phyloP scores from a whole-genome alignment of 208 protist species.

The Polymyxa betae region DNA sequence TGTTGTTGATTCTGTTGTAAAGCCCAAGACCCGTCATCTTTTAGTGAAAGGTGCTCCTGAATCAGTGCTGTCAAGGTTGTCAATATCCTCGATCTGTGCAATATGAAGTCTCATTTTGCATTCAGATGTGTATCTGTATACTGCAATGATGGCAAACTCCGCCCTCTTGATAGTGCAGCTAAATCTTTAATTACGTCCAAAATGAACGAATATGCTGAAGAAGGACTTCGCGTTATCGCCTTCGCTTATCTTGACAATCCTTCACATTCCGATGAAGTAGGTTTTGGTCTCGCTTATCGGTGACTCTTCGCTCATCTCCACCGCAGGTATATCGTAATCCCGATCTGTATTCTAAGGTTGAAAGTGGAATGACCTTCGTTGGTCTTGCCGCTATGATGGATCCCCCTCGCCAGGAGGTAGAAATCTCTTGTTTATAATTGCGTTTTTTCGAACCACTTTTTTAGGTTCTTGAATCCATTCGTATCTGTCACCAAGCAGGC shows the following conservation, averaged over 20 bases:
- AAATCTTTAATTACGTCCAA: neutral
- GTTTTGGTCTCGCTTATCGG: neutral
- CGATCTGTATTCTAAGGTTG: slow-evolving; percentile 64
- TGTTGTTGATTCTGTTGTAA: neutral
- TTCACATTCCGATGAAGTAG: neutral
- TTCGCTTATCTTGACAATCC: slow-evolving; percentile 18
- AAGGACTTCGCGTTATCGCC: slow-evolving; percentile 48
- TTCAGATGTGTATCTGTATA: neutral
- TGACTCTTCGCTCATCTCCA: neutral
- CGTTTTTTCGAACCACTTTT: slow-evolving; percentile 73
- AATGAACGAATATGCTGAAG: neutral
- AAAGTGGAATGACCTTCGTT: slow-evolving; percentile 69
- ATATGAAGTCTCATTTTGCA: neutral
- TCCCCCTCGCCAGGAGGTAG: slow-evolving; percentile 81
- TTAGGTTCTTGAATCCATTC: slow-evolving; percentile 82
- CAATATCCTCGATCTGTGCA: neutral
- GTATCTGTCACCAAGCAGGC: slow-evolving; percentile 84
- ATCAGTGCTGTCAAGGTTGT: slow-evolving; percentile 41
- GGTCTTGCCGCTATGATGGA: slow-evolving; percentile 85
- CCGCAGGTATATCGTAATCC: slow-evolving; percentile 24
- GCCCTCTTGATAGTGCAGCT: neutral
- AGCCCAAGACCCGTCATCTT: slow-evolving; percentile 3
- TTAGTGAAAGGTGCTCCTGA: slow-evolving; percentile 64
- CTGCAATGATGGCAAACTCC: neutral
- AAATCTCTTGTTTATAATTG: neutral